Base-by-base conservation (phyloP, 257 asterid species). In the Voacanga thouarsii region DNA sequence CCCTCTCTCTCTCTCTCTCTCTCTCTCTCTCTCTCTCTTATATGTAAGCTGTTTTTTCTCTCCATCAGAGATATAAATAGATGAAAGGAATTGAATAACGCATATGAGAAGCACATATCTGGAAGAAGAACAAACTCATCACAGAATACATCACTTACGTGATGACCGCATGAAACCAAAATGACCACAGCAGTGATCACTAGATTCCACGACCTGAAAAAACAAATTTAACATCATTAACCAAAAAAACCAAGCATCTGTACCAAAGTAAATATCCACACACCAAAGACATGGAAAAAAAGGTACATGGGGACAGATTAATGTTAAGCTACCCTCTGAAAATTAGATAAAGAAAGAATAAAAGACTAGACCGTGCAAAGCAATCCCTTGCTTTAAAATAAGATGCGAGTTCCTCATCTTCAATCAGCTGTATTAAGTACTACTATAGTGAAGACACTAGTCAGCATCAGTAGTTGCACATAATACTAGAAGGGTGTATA, bases 131-230 rank as follows among this genome's bases (percentile, higher is more conserved):
- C 44, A 33, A 41, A 63, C 24, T 57, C 14, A 63, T 41, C 56
- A 63, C 3, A 67, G 5, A 30, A 65, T 39, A 45, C 50, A 50
- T 61, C 28, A 84, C 92, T 86, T 87, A 96, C 97, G 81, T 56
- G 89, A 61, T 15, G 92, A 71, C 80, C 49, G 86, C 80, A 81
- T 67, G 81, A 80, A 92, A 84, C 90, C 95, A 83, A 96, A 87
- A 87, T 87, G 94, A 79, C 74, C 71, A 74, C 89, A 83, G 88
- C 96, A 89, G 83, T 88, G 97, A 39, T 89, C 86, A 87, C 97
- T 92, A 70, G 97, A 84, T 85, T 89, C 90, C 82, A 92, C 88
- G 77, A 93, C 97, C 97, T 92, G 94, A n/a, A 80, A 77, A 64
- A 55, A 26, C 41, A 57, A 33, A 57, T 43, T 53, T 74, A 57